A percentile compares a stretch with the other conserved stretches of the same genome.
phyloP scores from a whole-genome alignment of 1,139 yeast genomes.

The Sugiyamaella grinbergsii region DNA sequence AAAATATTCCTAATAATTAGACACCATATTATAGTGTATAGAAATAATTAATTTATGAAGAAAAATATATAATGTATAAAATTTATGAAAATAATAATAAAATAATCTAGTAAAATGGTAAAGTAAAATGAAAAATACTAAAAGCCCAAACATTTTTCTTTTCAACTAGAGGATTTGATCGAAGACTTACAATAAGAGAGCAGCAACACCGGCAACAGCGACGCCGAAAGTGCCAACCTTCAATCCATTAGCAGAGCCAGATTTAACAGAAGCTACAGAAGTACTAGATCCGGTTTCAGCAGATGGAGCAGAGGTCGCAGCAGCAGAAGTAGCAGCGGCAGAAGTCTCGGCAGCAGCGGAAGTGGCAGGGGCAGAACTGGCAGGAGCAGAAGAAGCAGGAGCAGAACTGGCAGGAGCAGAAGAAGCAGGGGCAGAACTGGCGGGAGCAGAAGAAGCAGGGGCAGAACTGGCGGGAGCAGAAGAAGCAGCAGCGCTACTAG shows the following conservation, averaged over 20 bases:
- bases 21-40: neutral
- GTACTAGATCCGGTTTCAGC: conserved; percentile 19
- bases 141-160: neutral
- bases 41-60: neutral
- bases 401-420: conserved; percentile 12
- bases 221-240: conserved; percentile 16
- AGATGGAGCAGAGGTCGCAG: conserved; percentile 21
- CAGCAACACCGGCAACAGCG: conserved; percentile 16
- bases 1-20: too few species aligned
- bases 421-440: conserved; percentile 12
- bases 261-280: neutral
- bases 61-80: conserved; percentile 1
- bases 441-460: conserved; percentile 14
- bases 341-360: conserved; percentile 10
- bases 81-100: neutral
- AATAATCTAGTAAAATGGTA: neutral
- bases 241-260: conserved; percentile 2
- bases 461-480: conserved; percentile 15
- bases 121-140: conserved; percentile 2
- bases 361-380: conserved; percentile 14
- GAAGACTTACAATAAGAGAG: conserved; percentile 9
- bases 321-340: conserved; percentile 12
- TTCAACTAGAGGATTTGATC: neutral
- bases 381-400: conserved; percentile 16
- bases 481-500: conserved; percentile 14